Base-by-base conservation (phyloP, 148 eudicot species). In the Rhododendron mucronatum region DNA sequence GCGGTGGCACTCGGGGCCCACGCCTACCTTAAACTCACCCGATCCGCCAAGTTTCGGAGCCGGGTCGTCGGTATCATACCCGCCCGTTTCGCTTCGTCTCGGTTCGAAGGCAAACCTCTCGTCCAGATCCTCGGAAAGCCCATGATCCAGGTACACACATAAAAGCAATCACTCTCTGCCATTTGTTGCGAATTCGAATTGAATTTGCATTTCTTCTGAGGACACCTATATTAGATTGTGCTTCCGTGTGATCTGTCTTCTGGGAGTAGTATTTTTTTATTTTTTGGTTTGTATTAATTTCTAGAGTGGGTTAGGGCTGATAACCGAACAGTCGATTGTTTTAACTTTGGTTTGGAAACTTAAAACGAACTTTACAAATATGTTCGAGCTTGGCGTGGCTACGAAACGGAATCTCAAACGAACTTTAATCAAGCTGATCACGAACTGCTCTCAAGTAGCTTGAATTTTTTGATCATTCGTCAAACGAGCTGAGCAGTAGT, bases 61-160 rank as follows among this genome's bases (percentile, higher is more conserved):
- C 94, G 97, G 4, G 99, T 96, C 55, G 84, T 95, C 33, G 97
- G 98, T 3, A 94, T 96, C 20, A 96, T 95, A 48, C 99, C 99
- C 1, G 99, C 96, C 11, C 93, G 98, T 7, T 96, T 87, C 85
- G 98, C 98, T 79, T 96, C 98, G 3, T 90, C 98, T 51, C 94
- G 99, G 0, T 96, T 96, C 84, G 87, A 93, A 7, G 98, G 99
- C 65, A 96, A 96, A 83, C 98, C 99, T 71, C 96, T 96, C n/a
- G 94, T 92, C 48, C 80, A 91, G 21, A 96, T 96, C 86, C 99
- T 95, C 81, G 98, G 98, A 84, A 96, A 96, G 87, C 96, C 99
- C 84, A 96, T 96, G 99, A 96, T 96, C 92, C 98, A 95, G 94
- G 98, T 93, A 53, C 21, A 26, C 53, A 5, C 7, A 13, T 16